A percentile compares a stretch with the other conserved stretches of the same genome.
Conservation (phyloP, 2,329 filamentous ascomycete genomes). For the Claviceps purpurea region DNA sequence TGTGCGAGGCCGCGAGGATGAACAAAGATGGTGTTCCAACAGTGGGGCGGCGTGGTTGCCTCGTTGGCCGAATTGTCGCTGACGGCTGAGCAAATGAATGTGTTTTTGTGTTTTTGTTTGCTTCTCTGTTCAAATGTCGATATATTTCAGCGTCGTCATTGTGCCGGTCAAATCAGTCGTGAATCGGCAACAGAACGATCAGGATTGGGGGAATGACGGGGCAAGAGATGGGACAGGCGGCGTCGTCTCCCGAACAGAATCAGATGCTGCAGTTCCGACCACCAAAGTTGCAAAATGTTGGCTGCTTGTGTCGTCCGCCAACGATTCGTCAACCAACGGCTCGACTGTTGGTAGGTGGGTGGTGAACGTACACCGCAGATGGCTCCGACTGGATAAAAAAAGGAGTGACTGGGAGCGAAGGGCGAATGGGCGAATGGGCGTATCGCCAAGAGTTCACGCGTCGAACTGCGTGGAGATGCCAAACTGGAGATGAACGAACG, state of each 20-base stretch:
- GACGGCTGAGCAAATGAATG: slow-evolving; percentile 7
- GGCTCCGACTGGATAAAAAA: neutral
- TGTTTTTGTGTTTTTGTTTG: neutral
- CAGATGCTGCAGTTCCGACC: neutral
- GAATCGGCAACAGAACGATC: neutral
- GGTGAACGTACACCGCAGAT: neutral
- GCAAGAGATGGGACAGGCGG: neutral
- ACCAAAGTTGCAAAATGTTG: neutral
- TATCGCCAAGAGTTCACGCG: neutral
- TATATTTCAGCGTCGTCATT: slow-evolving; percentile 4
- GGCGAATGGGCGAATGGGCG: neutral
- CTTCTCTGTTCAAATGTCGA: neutral
- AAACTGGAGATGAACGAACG: slow-evolving; percentile 1
- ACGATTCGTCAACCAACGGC: neutral
- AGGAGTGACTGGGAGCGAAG: slow-evolving; percentile 2
- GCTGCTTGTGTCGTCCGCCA: neutral
- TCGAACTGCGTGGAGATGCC: neutral
- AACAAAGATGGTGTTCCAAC: slow-evolving; percentile 9
- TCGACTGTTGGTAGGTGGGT: neutral
- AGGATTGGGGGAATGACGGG: neutral
- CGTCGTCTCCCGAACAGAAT: neutral
- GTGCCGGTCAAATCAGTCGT: neutral
- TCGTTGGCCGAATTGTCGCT: neutral
- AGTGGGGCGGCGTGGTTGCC: slow-evolving; percentile 4
- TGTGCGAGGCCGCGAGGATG: slow-evolving; percentile 4